These are phyloP conservation scores for Isabelozyma pseudorhagii DNA, from an alignment of 805 yeast species.

Conservation along the genomic window DNA sequence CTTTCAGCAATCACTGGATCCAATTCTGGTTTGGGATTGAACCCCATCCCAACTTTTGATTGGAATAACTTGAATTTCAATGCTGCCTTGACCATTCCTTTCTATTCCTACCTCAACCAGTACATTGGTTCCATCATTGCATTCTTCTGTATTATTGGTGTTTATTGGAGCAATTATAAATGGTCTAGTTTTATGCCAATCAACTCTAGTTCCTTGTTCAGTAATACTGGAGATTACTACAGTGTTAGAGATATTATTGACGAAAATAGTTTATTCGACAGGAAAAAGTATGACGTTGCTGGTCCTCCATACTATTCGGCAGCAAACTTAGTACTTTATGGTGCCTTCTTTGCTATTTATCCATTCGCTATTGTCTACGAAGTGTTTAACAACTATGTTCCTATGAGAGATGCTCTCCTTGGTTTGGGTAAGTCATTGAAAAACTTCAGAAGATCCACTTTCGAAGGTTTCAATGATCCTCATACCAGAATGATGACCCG, in stretches of 20 bases:
- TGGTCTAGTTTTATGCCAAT: slow-evolving; percentile 30
- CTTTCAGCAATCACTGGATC: slow-evolving; percentile 50
- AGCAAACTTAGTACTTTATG: slow-evolving; percentile 23
- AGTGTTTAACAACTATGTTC: background rate
- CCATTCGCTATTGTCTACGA: slow-evolving; percentile 22
- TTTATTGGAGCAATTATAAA: slow-evolving; percentile 16
- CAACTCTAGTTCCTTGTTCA: slow-evolving; percentile 43
- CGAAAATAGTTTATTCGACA: slow-evolving; percentile 24
- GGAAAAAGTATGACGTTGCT: slow-evolving; percentile 14
- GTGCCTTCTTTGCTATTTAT: slow-evolving; percentile 22
- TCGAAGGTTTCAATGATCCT: slow-evolving; percentile 31
- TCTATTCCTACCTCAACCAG: slow-evolving; percentile 18
- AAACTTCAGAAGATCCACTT: slow-evolving; percentile 18
- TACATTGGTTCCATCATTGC: slow-evolving; percentile 16
- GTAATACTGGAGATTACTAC: slow-evolving; percentile 47
- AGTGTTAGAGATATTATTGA: slow-evolving; percentile 41
- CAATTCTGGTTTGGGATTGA: slow-evolving; percentile 46
- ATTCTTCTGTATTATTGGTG: slow-evolving; percentile 15
- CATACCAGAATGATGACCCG: slow-evolving; percentile 29
- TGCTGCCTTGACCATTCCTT: slow-evolving; percentile 41
- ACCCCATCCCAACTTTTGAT: slow-evolving; percentile 53
- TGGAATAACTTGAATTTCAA: slow-evolving; percentile 39
- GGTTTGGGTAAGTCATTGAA: slow-evolving; percentile 11
- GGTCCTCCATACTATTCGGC: slow-evolving; percentile 32
- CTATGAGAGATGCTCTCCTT: slow-evolving; percentile 9